Conservation (phyloP, 2,329 filamentous ascomycete species). For the Cadophora malorum region DNA sequence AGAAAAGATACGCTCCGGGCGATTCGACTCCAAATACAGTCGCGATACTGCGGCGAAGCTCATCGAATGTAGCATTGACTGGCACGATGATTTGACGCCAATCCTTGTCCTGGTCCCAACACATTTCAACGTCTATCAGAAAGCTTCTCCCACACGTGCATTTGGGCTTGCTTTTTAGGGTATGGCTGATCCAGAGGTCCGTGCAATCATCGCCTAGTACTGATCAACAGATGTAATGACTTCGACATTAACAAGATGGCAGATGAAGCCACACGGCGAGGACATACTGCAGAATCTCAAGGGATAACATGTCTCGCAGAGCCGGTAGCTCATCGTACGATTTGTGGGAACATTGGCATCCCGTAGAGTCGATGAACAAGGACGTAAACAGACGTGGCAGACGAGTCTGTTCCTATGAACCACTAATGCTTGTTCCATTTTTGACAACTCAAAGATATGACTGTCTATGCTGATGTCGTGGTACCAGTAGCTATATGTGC, state of each 20-base stretch:
- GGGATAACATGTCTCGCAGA: background rate
- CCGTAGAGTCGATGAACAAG: background rate
- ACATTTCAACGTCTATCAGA: background rate
- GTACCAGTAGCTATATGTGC: background rate
- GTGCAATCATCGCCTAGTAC: background rate
- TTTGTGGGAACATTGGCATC: background rate
- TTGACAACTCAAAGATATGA: background rate
- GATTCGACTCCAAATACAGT: background rate
- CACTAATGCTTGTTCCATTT: background rate
- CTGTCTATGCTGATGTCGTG: background rate
- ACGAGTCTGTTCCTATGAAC: background rate
- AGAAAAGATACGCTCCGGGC: background rate
- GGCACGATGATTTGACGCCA: background rate
- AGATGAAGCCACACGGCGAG: background rate
- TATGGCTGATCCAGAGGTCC: background rate
- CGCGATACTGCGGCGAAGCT: background rate
- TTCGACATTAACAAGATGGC: background rate
- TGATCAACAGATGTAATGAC: background rate
- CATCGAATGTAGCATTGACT: background rate
- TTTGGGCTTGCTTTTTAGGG: background rate
- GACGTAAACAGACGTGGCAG: background rate
- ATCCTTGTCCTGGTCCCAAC: background rate
- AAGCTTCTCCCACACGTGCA: background rate
- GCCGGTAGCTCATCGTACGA: background rate
- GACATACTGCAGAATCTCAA: slow-evolving; percentile 1